Evolutionary conservation across 306 rosid species (phyloP).

Genomic region (Prosopis cineraria): DNA sequence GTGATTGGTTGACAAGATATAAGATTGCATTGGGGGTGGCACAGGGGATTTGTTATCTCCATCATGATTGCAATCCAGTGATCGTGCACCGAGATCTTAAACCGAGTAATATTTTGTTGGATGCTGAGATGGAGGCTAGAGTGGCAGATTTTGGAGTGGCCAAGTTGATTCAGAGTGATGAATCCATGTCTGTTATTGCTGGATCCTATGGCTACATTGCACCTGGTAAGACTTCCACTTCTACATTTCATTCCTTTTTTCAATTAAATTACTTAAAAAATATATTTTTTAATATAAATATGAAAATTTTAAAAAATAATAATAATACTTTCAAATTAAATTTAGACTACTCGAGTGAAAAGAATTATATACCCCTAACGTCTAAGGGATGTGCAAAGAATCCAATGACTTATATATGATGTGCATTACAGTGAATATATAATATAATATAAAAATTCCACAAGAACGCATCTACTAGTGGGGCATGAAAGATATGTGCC

Average conservation of each 20-base stretch:
- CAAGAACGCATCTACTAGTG: neutral
- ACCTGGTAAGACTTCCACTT: slow-evolving; percentile 70
- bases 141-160: slow-evolving; percentile 98
- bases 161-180: slow-evolving; percentile 71
- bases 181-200: slow-evolving; percentile 94
- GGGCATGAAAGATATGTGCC: neutral
- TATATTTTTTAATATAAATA: too few relatives aligned
- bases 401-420: neutral
- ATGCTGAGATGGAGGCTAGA: slow-evolving; percentile 84
- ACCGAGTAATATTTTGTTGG: slow-evolving; percentile 82
- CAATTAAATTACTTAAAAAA: neutral
- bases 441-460: neutral
- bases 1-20: slow-evolving; percentile 86
- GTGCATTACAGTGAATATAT: neutral
- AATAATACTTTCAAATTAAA: neutral
- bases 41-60: slow-evolving; percentile 92
- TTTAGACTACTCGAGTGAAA: neutral
- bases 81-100: slow-evolving; percentile 89
- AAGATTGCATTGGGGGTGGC: slow-evolving; percentile 93
- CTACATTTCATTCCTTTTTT: neutral
- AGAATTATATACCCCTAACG: neutral
- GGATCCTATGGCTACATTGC: slow-evolving; percentile 99
- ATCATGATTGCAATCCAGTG: slow-evolving; percentile 90
- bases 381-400: neutral
- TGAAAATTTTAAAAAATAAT: neutral